phyloP scores from a whole-genome alignment of 2,329 filamentous ascomycete species.

The Alternaria triticina region DNA sequence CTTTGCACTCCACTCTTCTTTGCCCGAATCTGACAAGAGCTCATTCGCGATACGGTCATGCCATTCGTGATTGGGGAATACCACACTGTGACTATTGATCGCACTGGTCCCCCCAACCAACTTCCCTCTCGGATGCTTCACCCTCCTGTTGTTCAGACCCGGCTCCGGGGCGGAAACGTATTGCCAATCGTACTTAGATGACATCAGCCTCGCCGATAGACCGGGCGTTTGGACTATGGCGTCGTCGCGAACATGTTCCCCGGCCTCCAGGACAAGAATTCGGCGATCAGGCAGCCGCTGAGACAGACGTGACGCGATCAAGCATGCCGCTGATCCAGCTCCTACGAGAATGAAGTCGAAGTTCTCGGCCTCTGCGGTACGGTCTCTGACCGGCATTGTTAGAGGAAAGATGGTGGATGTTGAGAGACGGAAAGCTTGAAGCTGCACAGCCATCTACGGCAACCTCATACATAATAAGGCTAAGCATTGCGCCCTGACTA shows the following conservation, averaged over 20 bases:
- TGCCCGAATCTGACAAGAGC: conserved; percentile 15
- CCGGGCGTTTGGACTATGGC: conserved; percentile 23
- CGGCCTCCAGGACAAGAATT: conserved; percentile 23
- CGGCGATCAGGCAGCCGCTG: conserved; percentile 14
- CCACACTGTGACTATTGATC: conserved; percentile 28
- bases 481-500: not conserved
- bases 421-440: not conserved
- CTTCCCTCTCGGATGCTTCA: conserved; percentile 27
- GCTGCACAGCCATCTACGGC: too few relatives aligned
- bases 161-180: conserved; percentile 18
- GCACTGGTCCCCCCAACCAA: conserved; percentile 26
- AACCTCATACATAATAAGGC: too few relatives aligned
- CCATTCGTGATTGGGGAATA: conserved; percentile 26
- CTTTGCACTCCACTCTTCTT: conserved; percentile 14
- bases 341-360: conserved; percentile 26
- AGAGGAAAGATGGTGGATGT: not conserved
- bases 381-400: conserved; percentile 3
- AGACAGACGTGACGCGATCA: conserved; percentile 25
- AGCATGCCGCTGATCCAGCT: conserved; percentile 24
- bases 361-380: not conserved
- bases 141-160: conserved; percentile 14
- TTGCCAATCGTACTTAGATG: conserved; percentile 17
- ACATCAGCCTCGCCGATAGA: conserved; percentile 9
- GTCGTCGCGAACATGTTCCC: conserved; percentile 22
- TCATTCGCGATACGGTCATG: conserved; percentile 21